Evolutionary conservation across 352 stramenopile genomes (phyloP), one percentile per base, ranked within the genome.

Genomic region (Thalassiosira mediterranea): DNA sequence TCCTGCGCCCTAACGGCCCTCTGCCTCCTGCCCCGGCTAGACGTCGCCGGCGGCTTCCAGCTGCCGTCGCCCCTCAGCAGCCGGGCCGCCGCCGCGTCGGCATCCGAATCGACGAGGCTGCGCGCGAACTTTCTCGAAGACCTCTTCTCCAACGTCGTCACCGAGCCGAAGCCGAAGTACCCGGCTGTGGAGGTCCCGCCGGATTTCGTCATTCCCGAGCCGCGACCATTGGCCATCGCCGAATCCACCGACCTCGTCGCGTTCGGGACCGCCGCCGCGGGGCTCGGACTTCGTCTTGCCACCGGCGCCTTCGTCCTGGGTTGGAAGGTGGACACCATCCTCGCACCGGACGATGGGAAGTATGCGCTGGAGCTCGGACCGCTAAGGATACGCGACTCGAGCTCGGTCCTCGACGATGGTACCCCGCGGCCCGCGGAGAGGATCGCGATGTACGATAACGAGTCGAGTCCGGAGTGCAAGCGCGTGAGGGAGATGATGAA

Each of bases 371-470:
- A 78, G 31, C 48, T 92, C 34, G 84, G 83, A 25, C 83, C 79
- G n/a, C 62, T 90, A 40, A 25, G 59, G 25, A 68, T 91, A 46
- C 64, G 79, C 23, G 86, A 93, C 78, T 83, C 73, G 8, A 84
- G 77, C 19, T 80, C 71, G n/a, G 73, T 89, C 26, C 64, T 90
- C 17, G 32, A 71, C 29, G 61, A 59, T 31, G 77, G 64, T 1
- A 11, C 31, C 10, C 76, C 74, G 31, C 44, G 59, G 52, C 84
- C 86, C 21, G 7, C 51, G 2, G 4, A 86, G 51, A 84, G 72
- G 29, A 61, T 94, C 8, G 79, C 90, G 40, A 37, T 94, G 5
- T 94, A 92, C 61, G 79, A 88, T 31, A 90, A 87, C 52, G 88
- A 93, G 31, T 71, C 73, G 0, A 87, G 58, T 67, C 83, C 84